phyloP scores from a whole-genome alignment of 352 stramenopile species.

The Globisporangium radiosum region DNA sequence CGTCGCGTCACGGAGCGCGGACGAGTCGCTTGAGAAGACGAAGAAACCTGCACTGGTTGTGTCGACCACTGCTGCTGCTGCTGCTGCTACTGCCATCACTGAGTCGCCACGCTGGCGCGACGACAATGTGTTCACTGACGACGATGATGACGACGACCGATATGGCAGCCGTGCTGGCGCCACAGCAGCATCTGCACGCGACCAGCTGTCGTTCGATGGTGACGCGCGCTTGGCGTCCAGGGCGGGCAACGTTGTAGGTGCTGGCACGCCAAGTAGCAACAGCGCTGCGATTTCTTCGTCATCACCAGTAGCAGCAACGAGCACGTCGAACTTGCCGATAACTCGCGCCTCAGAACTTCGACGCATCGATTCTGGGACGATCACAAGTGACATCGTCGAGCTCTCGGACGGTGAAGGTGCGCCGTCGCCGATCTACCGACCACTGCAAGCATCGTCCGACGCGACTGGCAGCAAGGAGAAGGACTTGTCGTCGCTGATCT shows the following conservation, averaged over 20 bases:
- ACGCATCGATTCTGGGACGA: conserved; percentile 9
- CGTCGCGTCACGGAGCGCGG: no score
- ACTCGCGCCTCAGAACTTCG: background rate
- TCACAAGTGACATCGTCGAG: conserved; percentile 19
- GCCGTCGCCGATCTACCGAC: background rate
- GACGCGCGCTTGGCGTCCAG: background rate
- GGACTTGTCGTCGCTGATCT: conserved; percentile 31
- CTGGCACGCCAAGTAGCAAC: no score
- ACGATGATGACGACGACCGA: background rate
- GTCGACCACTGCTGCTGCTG: background rate
- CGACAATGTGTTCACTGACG: conserved; percentile 23
- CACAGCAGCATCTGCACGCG: background rate
- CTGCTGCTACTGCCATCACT: conserved; percentile 2
- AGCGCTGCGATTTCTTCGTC: background rate
- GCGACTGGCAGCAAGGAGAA: conserved; percentile 7
- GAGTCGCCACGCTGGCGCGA: conserved; percentile 24
- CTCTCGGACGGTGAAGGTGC: conserved; percentile 12
- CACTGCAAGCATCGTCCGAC: background rate
- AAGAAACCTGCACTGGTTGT: background rate
- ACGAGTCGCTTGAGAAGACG: background rate
- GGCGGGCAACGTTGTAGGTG: no score
- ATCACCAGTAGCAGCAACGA: background rate
- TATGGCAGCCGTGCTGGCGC: background rate
- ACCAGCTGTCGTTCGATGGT: background rate
- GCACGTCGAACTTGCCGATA: background rate